phyloP scores from a whole-genome alignment of 164 flowering plant species.

The Brasenia schreberi region DNA sequence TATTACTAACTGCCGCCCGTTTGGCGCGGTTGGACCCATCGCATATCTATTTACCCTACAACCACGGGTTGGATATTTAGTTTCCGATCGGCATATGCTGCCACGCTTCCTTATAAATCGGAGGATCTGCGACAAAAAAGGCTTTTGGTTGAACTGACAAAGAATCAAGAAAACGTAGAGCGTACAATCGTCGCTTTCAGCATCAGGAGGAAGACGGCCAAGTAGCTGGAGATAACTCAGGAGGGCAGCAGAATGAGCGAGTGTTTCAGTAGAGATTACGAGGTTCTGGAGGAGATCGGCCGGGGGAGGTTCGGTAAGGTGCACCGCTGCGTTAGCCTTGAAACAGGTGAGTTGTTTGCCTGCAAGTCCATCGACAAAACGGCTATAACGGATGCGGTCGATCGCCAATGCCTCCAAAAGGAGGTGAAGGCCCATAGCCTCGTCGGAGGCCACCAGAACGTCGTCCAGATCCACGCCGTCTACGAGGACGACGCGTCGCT shows the following conservation, averaged over 20 bases:
- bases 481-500: slow-evolving; percentile 40
- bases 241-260: slow-evolving; percentile 29
- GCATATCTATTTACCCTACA: too few species aligned
- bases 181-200: too few species aligned
- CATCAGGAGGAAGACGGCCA: too few species aligned
- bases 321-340: slow-evolving; percentile 29
- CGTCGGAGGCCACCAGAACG: slow-evolving; percentile 32
- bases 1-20: too few species aligned
- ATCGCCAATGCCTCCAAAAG: slow-evolving; percentile 39
- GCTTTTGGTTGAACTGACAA: too few species aligned
- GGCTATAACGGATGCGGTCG: slow-evolving; percentile 29
- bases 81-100: too few species aligned
- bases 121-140: too few species aligned
- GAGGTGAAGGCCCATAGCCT: slow-evolving; percentile 47
- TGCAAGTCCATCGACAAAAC: slow-evolving; percentile 60
- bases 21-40: too few species aligned
- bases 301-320: slow-evolving; percentile 69
- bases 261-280: slow-evolving; percentile 35
- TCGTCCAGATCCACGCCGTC: slow-evolving; percentile 22
- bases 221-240: too few species aligned
- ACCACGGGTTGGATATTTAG: too few species aligned
- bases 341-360: slow-evolving; percentile 39
- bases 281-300: slow-evolving; percentile 64
- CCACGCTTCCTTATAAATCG: too few species aligned
- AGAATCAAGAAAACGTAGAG: too few species aligned